Conservation (phyloP, 495 filamentous ascomycete genomes). For the Podospora bellae-mahoneyi region DNA sequence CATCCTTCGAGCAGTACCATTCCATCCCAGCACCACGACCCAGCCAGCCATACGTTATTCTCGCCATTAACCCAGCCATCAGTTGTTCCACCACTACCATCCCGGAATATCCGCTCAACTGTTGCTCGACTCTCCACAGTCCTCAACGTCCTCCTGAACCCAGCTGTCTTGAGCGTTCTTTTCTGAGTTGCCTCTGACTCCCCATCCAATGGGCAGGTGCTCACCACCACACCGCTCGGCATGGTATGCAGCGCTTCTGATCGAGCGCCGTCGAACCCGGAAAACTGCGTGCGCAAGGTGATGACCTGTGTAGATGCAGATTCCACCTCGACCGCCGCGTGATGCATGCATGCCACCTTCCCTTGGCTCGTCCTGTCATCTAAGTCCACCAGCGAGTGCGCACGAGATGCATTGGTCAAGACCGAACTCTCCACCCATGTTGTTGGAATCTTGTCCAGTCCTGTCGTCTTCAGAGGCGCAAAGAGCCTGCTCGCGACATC, state of each 20-base stretch:
- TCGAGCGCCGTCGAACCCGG: slow-evolving; percentile 2
- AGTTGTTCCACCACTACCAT: background rate
- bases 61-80: slow-evolving; percentile 42
- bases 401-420: background rate
- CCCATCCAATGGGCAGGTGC: slow-evolving; percentile 29
- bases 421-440: slow-evolving; percentile 39
- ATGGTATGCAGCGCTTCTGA: slow-evolving; percentile 35
- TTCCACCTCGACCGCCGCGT: background rate
- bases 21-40: slow-evolving; percentile 63
- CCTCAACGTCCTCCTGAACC: slow-evolving; percentile 38
- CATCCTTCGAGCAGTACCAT: slow-evolving; percentile 62
- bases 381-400: background rate
- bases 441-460: slow-evolving; percentile 43
- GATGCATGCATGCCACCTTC: slow-evolving; percentile 9
- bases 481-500: slow-evolving; percentile 44
- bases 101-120: slow-evolving; percentile 18
- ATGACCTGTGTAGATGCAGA: slow-evolving; percentile 28
- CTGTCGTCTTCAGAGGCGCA: slow-evolving; percentile 33
- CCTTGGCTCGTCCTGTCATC: slow-evolving; percentile 4
- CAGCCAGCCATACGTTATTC: slow-evolving; percentile 49
- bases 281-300: slow-evolving; percentile 27
- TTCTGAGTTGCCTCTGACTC: slow-evolving; percentile 13
- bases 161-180: slow-evolving; percentile 21
- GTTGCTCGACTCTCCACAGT: slow-evolving; percentile 30
- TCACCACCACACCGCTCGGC: slow-evolving; percentile 31